These are phyloP conservation scores for Penicillium paneum DNA, from an alignment of 2,329 filamentous ascomycete genomes.

Conservation along the genomic window DNA sequence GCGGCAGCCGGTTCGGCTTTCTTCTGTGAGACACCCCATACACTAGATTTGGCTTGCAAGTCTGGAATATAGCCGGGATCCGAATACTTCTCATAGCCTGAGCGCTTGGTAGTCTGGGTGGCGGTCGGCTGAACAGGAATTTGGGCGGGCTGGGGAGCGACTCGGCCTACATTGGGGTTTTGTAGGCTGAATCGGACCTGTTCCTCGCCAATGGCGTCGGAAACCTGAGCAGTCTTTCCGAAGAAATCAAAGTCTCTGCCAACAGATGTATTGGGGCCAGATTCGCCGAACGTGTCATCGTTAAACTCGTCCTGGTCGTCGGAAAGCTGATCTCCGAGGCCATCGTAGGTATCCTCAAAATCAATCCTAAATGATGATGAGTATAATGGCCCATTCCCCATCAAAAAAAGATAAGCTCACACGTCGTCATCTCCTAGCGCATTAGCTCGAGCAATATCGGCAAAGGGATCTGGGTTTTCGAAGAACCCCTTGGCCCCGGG, in stretches of 20 bases:
- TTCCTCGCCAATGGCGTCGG: conserved; percentile 84
- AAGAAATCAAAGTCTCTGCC: conserved; percentile 98
- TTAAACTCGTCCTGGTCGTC: conserved; percentile 94
- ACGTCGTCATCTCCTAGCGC: conserved; percentile 59
- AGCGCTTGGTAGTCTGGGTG: conserved; percentile 61
- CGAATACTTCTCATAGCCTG: conserved; percentile 89
- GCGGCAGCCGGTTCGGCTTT: conserved; percentile 29
- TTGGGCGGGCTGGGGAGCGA: conserved; percentile 30
- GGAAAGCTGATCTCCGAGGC: conserved; percentile 82
- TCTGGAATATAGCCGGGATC: conserved; percentile 82
- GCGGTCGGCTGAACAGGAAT: conserved; percentile 46
- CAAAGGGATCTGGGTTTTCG: conserved; percentile 85
- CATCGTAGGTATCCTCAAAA: conserved; percentile 97
- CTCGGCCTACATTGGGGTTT: conserved; percentile 52
- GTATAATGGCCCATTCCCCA: not conserved
- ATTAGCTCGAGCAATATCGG: conserved; percentile 64
- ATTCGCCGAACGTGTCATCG: conserved; percentile 78
- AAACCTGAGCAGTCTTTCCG: conserved; percentile 82
- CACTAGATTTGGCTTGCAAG: conserved; percentile 84
- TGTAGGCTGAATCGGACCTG: conserved; percentile 79
- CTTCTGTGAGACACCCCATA: conserved; percentile 71
- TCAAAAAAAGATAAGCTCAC: conserved; percentile 47
- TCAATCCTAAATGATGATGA: conserved; percentile 57
- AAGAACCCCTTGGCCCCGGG: conserved; percentile 67
- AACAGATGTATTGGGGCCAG: conserved; percentile 50